phyloP scores from a whole-genome alignment of 208 protist species.

The Porcisia deanei region DNA sequence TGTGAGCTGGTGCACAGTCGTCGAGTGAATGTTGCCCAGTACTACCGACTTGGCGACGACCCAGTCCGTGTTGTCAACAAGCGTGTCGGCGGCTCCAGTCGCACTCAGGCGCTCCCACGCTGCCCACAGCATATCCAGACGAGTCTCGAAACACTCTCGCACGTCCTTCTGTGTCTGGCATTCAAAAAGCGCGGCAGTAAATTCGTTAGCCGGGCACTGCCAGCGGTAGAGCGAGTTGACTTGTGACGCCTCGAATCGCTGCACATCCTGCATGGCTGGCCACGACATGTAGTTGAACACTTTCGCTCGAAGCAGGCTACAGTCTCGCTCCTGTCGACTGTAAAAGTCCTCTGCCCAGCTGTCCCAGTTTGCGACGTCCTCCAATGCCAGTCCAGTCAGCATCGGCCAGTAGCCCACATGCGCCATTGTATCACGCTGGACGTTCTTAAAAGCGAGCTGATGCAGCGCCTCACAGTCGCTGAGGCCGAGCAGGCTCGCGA shows the following conservation, averaged over 20 bases:
- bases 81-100: slow-evolving; percentile 7
- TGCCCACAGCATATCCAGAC: slow-evolving; percentile 30
- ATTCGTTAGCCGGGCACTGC: slow-evolving; percentile 48
- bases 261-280: slow-evolving; percentile 81
- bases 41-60: slow-evolving; percentile 59
- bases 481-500: slow-evolving; percentile 69
- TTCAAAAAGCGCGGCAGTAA: slow-evolving; percentile 38
- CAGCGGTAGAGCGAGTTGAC: slow-evolving; percentile 58
- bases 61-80: slow-evolving; percentile 86
- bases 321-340: slow-evolving; percentile 54
- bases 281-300: slow-evolving; percentile 82
- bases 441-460: slow-evolving; percentile 82
- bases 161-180: slow-evolving; percentile 87
- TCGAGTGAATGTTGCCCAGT: slow-evolving; percentile 73
- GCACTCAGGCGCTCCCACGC: slow-evolving; percentile 28
- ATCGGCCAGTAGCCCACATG: slow-evolving; percentile 88
- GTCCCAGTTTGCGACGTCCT: slow-evolving; percentile 64
- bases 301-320: slow-evolving; percentile 77
- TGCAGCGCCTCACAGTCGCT: slow-evolving; percentile 58
- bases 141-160: slow-evolving; percentile 44
- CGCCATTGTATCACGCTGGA: slow-evolving; percentile 90
- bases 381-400: slow-evolving; percentile 50
- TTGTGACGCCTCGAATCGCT: slow-evolving; percentile 66
- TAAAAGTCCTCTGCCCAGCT: slow-evolving; percentile 56
- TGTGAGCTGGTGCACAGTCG: slow-evolving; percentile 52